Base-by-base conservation (phyloP, 768 basidiomycete genomes). In the Strobilomyces confusus region DNA sequence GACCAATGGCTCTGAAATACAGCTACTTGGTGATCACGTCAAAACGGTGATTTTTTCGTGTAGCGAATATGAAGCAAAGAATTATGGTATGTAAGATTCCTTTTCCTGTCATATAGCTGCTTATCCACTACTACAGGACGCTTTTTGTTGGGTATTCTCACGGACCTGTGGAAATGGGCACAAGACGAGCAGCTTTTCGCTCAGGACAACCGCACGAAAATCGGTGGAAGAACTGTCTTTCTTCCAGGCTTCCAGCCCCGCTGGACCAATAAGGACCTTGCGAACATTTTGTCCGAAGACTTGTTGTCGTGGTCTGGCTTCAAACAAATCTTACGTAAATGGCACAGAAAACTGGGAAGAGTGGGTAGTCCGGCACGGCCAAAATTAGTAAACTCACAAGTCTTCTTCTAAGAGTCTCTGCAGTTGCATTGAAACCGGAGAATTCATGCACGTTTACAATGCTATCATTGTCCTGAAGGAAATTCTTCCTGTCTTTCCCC, bases 361-460 rank as follows among this genome's bases (percentile, higher is more conserved):
- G 95, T 92, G 64, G 46, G 79, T 71, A 5, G 7, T 49, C 32
- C 13, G 42, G 2, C 26, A n/a, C 6, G 3, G n/a, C 23, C 22
- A 20, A 2, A 14, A 33, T 30, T 29, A 40, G 36, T 41, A n/a
- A 45, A 49, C 47, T 56, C 15, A 52, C 1, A 14, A 19, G 22
- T 29, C 33, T 36, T 29, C 33, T 36, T 54, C 32, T 19, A 63
- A 94, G 94, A 83, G 82, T 51, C 83, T 98, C 59, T 75, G 79
- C 19, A 86, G 83, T 30, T 93, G 89, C 65, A 86, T 98, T 56
- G 80, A 86, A 62, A 87, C 93, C 2, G 82, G 81, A 46, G 95
- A 95, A 63, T 98, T 95, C 68, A 95, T 98, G 89, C 93, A 93
- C 62, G 90, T 98, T 49, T 95, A 95, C 70, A 99, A 99, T 65